Evolutionary conservation across 306 rosid species (phyloP).

Genomic region (Trifolium dubium): DNA sequence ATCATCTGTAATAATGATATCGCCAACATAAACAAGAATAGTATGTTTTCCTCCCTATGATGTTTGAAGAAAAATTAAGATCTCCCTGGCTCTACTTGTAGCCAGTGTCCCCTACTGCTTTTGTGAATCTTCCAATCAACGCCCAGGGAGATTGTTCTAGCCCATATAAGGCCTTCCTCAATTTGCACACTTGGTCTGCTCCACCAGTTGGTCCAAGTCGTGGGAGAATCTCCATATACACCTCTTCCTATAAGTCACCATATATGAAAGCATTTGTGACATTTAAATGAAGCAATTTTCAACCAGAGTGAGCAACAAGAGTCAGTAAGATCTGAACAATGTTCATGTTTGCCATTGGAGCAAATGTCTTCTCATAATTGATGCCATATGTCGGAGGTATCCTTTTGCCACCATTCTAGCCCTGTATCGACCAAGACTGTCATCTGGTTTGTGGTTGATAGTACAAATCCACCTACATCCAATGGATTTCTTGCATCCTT

Average conservation of each 20-base stretch:
- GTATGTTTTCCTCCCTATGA: too few species aligned
- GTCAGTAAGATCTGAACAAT: background rate
- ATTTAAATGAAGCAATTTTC: background rate
- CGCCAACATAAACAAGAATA: too few species aligned
- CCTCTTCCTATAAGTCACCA: background rate
- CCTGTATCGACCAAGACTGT: background rate
- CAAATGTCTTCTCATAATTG: background rate
- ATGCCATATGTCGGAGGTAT: background rate
- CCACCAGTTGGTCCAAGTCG: background rate
- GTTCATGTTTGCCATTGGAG: background rate
- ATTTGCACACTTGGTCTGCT: background rate
- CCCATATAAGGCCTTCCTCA: background rate
- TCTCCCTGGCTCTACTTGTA: too few species aligned
- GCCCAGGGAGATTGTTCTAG: background rate
- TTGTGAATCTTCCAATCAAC: background rate
- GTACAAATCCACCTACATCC: background rate
- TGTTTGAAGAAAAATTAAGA: too few species aligned
- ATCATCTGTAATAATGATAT: too few species aligned
- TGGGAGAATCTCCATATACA: background rate
- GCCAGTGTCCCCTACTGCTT: background rate
- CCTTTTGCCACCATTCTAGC: background rate
- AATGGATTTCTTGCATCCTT: background rate
- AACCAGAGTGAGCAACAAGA: background rate
- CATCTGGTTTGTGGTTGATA: background rate
- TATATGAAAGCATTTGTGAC: background rate